Percentiles rank a stretch among this genome's conserved stretches.
Evolutionary conservation across 2,329 filamentous ascomycete species (phyloP).

Genomic region (Gaeumannomyces tritici): DNA sequence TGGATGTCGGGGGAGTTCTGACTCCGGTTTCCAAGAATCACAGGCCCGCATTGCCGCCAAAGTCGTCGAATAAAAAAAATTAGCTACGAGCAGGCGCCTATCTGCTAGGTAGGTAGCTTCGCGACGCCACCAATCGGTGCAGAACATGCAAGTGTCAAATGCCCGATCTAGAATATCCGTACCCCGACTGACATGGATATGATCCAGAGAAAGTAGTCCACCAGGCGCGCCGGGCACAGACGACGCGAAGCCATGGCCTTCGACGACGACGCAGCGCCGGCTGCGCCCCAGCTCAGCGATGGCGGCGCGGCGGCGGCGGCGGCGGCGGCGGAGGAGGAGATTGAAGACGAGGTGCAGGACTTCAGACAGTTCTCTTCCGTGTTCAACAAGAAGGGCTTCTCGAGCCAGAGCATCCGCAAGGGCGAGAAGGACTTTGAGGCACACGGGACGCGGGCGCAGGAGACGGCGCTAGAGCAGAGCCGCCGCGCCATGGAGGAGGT

Average conservation of each 20-base stretch:
- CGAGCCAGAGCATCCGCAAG: constrained; percentile 65
- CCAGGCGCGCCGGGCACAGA: not conserved
- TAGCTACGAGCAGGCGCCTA: too few relatives aligned
- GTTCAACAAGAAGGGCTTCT: constrained; percentile 39
- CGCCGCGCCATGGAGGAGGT: constrained; percentile 84
- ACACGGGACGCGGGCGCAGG: constrained; percentile 77
- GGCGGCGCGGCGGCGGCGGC: constrained; percentile 9
- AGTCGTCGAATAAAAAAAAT: too few relatives aligned
- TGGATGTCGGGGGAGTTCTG: too few relatives aligned
- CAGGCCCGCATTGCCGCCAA: too few relatives aligned
- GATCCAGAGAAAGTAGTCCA: not conserved
- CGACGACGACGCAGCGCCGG: constrained; percentile 13
- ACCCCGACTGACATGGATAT: not conserved
- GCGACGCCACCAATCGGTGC: not conserved
- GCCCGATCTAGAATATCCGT: not conserved
- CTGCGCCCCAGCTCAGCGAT: constrained; percentile 6
- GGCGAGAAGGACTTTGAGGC: constrained; percentile 97
- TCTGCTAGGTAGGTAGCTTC: not conserved
- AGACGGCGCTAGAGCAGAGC: constrained; percentile 67
- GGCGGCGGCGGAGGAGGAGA: constrained; percentile 13
- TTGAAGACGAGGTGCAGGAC: constrained; percentile 46
- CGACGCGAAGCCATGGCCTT: constrained; percentile 12
- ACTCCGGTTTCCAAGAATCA: too few relatives aligned
- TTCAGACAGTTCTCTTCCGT: constrained; percentile 62
- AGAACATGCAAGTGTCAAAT: not conserved